Percentiles rank a stretch among this genome's conserved stretches.
phyloP scores from a whole-genome alignment of 106 monocot species.

The Acorus calamus region DNA sequence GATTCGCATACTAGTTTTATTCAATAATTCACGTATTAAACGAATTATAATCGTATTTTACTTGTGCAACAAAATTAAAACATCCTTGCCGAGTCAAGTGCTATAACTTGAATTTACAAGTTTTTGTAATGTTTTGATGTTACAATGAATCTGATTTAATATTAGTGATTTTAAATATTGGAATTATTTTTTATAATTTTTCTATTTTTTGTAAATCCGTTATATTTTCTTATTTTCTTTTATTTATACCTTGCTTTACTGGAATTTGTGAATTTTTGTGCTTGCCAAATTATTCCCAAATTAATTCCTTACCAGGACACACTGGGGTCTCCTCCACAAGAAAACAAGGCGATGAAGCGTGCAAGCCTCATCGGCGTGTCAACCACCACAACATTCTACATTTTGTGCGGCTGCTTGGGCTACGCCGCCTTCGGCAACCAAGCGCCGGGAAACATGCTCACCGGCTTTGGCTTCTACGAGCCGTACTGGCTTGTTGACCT shows the following conservation, averaged over 20 bases:
- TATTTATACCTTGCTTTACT: background rate
- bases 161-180: too few relatives aligned
- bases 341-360: constrained; percentile 66
- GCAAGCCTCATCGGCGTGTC: constrained; percentile 44
- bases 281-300: background rate
- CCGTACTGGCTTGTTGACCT: constrained; percentile 53
- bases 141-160: too few relatives aligned
- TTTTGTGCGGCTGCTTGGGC: constrained; percentile 46
- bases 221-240: background rate
- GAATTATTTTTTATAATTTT: too few relatives aligned
- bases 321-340: constrained; percentile 48
- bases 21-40: background rate
- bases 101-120: too few relatives aligned
- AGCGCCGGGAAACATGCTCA: constrained; percentile 55
- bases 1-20: background rate
- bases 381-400: constrained; percentile 48
- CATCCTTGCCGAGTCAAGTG: too few relatives aligned
- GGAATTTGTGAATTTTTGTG: background rate
- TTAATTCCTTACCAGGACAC: constrained; percentile 32
- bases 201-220: too few relatives aligned
- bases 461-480: constrained; percentile 58
- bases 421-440: constrained; percentile 51
- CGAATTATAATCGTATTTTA: too few relatives aligned
- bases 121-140: too few relatives aligned
- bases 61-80: too few relatives aligned